phyloP scores from a whole-genome alignment of 441 rosid genomes.

The Codiaeum variegatum region DNA sequence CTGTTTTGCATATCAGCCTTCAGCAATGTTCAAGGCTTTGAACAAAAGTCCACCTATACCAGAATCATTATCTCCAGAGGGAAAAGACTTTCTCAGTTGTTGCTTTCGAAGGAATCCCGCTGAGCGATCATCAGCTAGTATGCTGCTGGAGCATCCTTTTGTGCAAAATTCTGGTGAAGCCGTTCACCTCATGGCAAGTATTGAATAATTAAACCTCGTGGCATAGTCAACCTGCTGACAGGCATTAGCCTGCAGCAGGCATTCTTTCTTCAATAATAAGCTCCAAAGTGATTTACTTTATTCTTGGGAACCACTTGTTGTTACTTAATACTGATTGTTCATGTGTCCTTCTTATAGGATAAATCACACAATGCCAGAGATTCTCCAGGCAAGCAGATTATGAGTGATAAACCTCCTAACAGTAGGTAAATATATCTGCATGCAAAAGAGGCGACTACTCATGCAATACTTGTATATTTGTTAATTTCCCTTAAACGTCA shows the following conservation, averaged over 20 bases:
- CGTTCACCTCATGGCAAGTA: constrained; percentile 30
- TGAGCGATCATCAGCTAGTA: constrained; percentile 46
- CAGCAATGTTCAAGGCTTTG: constrained; percentile 64
- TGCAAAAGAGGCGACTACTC: not conserved
- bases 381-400: constrained; percentile 4
- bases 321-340: constrained; percentile 10
- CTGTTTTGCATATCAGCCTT: constrained; percentile 42
- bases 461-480: not conserved
- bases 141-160: constrained; percentile 58
- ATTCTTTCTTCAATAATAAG: constrained; percentile 6
- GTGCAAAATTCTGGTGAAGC: constrained; percentile 35
- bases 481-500: not conserved
- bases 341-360: constrained; percentile 25
- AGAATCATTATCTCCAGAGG: constrained; percentile 47
- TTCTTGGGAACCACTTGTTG: not conserved
- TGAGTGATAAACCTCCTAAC: constrained; percentile 16
- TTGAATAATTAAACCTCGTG: not conserved
- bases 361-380: constrained; percentile 23
- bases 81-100: constrained; percentile 49
- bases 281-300: not conserved
- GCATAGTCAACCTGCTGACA: not conserved
- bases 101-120: constrained; percentile 63
- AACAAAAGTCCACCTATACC: constrained; percentile 48
- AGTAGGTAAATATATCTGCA: constrained; percentile 21
- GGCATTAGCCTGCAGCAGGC: no score